These are phyloP conservation scores for Cystobasidiopsis lactophilus DNA, from an alignment of 768 basidiomycete species.

Conservation along the genomic window DNA sequence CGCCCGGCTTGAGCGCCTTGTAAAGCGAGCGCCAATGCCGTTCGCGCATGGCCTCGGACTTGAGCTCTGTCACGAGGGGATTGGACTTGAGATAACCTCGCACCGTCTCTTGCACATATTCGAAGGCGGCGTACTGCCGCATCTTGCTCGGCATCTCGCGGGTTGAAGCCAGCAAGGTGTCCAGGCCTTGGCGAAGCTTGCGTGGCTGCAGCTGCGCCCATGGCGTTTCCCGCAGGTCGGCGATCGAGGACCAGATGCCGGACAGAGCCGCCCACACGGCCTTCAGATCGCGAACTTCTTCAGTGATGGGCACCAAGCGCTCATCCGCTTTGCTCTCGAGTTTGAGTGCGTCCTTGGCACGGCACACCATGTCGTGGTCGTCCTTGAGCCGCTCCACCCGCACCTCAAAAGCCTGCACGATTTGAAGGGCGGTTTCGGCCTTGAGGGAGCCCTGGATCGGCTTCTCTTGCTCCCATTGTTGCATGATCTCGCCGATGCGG, in stretches of 20 bases:
- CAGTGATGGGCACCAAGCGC: conserved; percentile 76
- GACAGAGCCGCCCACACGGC: conserved; percentile 97
- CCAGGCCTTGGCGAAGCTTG: conserved; percentile 81
- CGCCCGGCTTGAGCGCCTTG: conserved; percentile 56
- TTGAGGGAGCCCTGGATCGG: conserved; percentile 93
- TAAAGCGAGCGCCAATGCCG: conserved; percentile 96
- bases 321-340: conserved; percentile 66
- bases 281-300: conserved; percentile 87
- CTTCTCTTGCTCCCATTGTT: conserved; percentile 87
- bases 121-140: conserved; percentile 97
- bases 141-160: conserved; percentile 98
- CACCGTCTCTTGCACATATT: conserved; percentile 84
- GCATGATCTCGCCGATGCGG: conserved; percentile 70
- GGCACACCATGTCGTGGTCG: conserved; percentile 81
- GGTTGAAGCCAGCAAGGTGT: conserved; percentile 71
- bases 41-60: conserved; percentile 90
- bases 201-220: conserved; percentile 84
- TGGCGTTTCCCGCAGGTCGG: conserved; percentile 60
- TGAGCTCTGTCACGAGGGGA: conserved; percentile 69
- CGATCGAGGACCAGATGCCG: conserved; percentile 84
- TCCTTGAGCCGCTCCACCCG: conserved; percentile 74
- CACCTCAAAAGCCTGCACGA: conserved; percentile 83
- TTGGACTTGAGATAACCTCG: conserved; percentile 74
- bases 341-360: conserved; percentile 90
- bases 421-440: conserved; percentile 86